Base-by-base conservation (phyloP, 148 eudicot species). In the Rhododendron henanense region DNA sequence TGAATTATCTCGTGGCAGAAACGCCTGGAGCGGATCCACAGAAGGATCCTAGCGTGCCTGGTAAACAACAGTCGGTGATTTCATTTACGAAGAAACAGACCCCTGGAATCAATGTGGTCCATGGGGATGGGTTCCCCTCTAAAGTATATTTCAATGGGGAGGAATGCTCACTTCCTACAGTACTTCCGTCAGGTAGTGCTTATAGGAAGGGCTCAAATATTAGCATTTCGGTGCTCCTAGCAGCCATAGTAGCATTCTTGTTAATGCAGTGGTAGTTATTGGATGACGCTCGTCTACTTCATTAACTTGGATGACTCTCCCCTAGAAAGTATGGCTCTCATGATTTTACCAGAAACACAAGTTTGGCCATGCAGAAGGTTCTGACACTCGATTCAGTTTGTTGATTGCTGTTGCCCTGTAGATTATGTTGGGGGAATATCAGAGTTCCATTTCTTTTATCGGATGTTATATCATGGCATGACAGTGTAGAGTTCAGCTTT, bases 91-190 rank as follows among this genome's bases (percentile, higher is more conserved):
- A 93, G 88, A 90, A 91, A 85, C 47, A 25, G 37, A 89, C 88
- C 9, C 92, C 91, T 0, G 92, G 92, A 47, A 87, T 94, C 75
- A 84, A 88, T 47, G 89, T 94, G 33, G 87, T 86, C 3, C 88
- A 82, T 13, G 90, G 94, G 6, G 94, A 91, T 79, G 96, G 98
- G 11, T 94, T 93, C 85, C 98, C 98, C 23, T 90, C 90, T 0
- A 92, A 91, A 86, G 90, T 94, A 4, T 94, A 84, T 61, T 94
- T 94, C 85, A 94, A 94, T 21, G 98, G 98, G 47, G 96, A 93
- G 35, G 98, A 93, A 88, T 94, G 98, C 83, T 89, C 98, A 1
- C 90, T 94, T 57, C 98, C 98, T 3, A 81, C 57, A 8, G 81
- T 90, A 35, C 85, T 93, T 85, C 98, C 98, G 2, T 65, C 76